Evolutionary conservation across 2,329 filamentous ascomycete genomes (phyloP).

Genomic region (Metarhizium brunneum): DNA sequence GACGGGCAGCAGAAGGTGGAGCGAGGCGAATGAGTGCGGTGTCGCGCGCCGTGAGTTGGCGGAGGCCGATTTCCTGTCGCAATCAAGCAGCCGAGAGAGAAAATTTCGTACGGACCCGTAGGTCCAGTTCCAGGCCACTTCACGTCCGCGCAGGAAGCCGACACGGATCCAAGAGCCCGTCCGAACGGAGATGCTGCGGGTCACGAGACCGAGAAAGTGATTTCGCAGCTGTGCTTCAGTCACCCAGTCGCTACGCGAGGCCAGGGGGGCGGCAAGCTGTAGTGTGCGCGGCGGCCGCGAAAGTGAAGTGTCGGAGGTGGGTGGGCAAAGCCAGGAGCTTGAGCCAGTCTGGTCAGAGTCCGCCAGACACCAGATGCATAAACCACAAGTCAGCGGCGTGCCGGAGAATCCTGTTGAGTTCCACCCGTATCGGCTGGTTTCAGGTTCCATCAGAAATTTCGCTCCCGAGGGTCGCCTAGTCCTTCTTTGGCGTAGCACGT

Average conservation of each 20-base stretch:
- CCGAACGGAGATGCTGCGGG: slow-evolving; percentile 6
- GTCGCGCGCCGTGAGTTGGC: slow-evolving; percentile 6
- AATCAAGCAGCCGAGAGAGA: slow-evolving; percentile 15
- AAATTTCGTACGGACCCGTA: slow-evolving; percentile 22
- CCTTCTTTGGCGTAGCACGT: not conserved
- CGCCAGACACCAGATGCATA: not conserved
- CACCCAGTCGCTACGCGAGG: not conserved
- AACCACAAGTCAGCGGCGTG: not conserved
- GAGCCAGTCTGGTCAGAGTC: slow-evolving; percentile 4
- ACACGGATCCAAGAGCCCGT: slow-evolving; percentile 5
- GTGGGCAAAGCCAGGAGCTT: slow-evolving; percentile 4
- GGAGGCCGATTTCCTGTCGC: slow-evolving; percentile 11
- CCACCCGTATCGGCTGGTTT: slow-evolving; percentile 2
- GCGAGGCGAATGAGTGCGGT: not conserved
- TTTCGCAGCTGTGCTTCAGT: not conserved
- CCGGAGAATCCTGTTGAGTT: not conserved
- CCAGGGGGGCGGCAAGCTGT: not conserved
- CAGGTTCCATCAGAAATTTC: not conserved
- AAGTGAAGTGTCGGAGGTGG: slow-evolving; percentile 2
- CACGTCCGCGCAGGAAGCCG: slow-evolving; percentile 5
- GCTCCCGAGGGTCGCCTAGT: not conserved
- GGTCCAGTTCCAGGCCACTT: slow-evolving; percentile 7
- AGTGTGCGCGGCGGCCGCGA: not conserved
- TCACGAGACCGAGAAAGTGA: slow-evolving; percentile 5
- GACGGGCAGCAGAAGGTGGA: not conserved